Evolutionary conservation across 1,284 basidiomycete genomes (phyloP).

Genomic region (Cryptococcus jaspeensis): DNA sequence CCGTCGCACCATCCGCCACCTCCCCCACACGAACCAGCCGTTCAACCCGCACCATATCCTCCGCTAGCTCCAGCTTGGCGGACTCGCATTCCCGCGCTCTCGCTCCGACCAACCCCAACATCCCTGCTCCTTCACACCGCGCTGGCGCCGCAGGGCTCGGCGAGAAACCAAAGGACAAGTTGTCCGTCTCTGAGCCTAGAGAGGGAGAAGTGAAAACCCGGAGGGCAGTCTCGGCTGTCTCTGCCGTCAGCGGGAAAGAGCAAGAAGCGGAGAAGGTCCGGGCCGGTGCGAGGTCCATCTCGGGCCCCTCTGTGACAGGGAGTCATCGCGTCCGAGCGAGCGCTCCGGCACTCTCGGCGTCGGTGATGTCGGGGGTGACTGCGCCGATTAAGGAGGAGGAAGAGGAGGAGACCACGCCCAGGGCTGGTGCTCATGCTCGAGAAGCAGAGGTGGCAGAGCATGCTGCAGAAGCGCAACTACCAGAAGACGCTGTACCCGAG

Average conservation of each 20-base stretch:
- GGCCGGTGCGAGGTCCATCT: not conserved
- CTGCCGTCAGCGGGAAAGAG: not conserved
- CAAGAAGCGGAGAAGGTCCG: not conserved
- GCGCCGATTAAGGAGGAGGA: slow-evolving; percentile 8
- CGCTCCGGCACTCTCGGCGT: not conserved
- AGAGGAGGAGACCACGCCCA: not conserved
- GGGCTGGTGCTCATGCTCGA: not conserved
- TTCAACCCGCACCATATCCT: no score
- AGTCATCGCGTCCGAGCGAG: not conserved
- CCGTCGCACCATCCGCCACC: slow-evolving; percentile 2
- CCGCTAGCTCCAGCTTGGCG: no score
- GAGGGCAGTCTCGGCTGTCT: no score
- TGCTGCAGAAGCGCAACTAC: not conserved
- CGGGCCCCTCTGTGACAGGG: not conserved
- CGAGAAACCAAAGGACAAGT: not conserved
- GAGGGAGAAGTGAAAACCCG: not conserved
- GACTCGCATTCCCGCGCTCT: not conserved
- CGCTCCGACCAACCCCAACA: not conserved
- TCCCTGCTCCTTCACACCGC: no score
- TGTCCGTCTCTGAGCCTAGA: not conserved
- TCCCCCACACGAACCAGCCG: not conserved
- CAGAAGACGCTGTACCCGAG: no score
- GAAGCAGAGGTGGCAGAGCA: not conserved
- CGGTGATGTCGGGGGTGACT: not conserved
- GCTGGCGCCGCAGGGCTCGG: no score